phyloP scores from a whole-genome alignment of 2,329 filamentous ascomycete genomes.

The Phyllosticta paracitricarpa region DNA sequence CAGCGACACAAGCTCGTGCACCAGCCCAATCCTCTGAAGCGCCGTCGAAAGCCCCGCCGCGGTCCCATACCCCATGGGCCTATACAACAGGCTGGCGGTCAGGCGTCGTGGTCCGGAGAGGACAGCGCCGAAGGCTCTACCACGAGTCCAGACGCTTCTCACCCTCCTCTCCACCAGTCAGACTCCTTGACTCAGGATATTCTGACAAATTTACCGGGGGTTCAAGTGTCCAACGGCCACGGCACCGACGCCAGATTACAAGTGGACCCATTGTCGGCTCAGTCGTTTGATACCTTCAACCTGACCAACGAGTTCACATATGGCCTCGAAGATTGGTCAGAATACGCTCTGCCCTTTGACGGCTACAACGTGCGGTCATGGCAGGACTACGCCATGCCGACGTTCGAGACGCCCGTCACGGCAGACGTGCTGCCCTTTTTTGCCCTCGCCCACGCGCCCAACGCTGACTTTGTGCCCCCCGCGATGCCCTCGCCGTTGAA shows the following conservation, averaged over 20 bases:
- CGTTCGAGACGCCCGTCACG: not conserved
- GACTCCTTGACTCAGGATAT: not conserved
- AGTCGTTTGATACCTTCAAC: constrained; percentile 3
- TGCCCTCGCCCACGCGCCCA: constrained; percentile 6
- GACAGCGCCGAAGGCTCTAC: not conserved
- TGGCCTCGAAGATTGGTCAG: constrained; percentile 8
- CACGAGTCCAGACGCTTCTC: not conserved
- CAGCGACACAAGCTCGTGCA: constrained; percentile 12
- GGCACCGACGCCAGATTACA: not conserved
- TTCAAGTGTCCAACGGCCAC: not conserved
- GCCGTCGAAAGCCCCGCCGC: constrained; percentile 6
- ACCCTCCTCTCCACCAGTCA: not conserved
- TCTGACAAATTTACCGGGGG: not conserved
- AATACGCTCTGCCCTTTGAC: not conserved
- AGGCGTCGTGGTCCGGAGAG: not conserved
- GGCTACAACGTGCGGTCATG: not conserved
- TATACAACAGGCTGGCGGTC: constrained; percentile 4
- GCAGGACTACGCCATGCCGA: constrained; percentile 7
- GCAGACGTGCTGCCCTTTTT: constrained; percentile 1
- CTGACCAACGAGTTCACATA: constrained; percentile 4
- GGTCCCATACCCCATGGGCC: constrained; percentile 7
- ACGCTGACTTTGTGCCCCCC: not conserved
- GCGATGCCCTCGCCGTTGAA: not conserved
- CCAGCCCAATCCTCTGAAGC: constrained; percentile 10
- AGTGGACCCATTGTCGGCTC: not conserved